Base-by-base conservation (phyloP, 768 basidiomycete genomes). In the Hericium erinaceus region DNA sequence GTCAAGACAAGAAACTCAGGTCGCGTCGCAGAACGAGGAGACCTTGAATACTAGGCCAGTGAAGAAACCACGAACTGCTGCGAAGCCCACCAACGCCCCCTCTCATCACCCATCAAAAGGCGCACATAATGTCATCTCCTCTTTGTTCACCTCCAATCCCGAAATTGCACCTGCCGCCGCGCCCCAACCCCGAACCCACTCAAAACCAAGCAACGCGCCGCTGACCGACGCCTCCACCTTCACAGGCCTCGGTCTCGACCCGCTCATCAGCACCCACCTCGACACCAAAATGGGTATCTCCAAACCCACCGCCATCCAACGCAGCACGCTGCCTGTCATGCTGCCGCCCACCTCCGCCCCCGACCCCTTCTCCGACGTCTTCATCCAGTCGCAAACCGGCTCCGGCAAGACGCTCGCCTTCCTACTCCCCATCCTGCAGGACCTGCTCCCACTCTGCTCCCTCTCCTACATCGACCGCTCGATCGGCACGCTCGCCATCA, bases 361-460 rank as follows among this genome's bases (percentile, higher is more conserved):
- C 58, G 92, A 95, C 70, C 81, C 89, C 13, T 95, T 74, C 52
- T 77, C 88, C 58, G 93, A 95, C 70, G 81, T 89, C 13, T 95
- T 97, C 70, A 90, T 98, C 57, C 95, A 97, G 70, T 91, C 93
- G 12, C 94, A 98, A 69, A 98, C 95, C 9, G 95, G 95, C 56
- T 98, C 95, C 0, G 95, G 95, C 67, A 98, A 98, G 73, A 98
- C 95, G 0, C 74, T 98, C 22, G 82, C 94, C 3, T 98, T 90
- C 74, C 81, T 98, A 22, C 82, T 98, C 11, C 95, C 95, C 26
- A 92, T 98, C 69, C 81, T 98, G 48, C 92, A 98, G 61, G 93
- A 95, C 69, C 86, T 98, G 55, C 80, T 98, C 39, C 92, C 93
- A 1, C 78, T 98, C 52, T 89, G 91, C 57, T 82, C 85, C 12